These are phyloP conservation scores for Cystobasidiaceae sp. DNA, from an alignment of 1,284 basidiomycete species.

Conservation along the genomic window DNA sequence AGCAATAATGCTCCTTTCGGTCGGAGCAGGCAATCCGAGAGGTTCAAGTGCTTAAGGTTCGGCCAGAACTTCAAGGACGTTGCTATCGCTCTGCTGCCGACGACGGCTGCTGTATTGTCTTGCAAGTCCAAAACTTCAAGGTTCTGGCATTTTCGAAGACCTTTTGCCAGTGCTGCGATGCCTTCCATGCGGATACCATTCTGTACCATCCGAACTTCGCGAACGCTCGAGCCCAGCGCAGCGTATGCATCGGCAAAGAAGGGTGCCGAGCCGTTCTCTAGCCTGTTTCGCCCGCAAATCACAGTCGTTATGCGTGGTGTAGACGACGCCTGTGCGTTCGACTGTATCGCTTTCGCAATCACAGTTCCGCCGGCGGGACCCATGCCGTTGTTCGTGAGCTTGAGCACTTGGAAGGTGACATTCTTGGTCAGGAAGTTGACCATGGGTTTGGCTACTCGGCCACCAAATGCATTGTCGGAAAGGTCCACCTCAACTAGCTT, in stretches of 20 bases:
- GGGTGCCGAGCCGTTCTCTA: conserved; percentile 82
- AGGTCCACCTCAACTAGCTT: conserved; percentile 83
- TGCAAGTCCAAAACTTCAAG: conserved; percentile 83
- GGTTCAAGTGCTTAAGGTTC: conserved; percentile 67
- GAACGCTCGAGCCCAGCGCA: conserved; percentile 66
- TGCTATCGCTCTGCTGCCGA: conserved; percentile 23
- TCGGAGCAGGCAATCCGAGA: conserved; percentile 87
- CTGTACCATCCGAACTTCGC: conserved; percentile 88
- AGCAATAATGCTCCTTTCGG: conserved; percentile 58
- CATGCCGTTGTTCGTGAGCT: conserved; percentile 94
- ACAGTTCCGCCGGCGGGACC: conserved; percentile 84
- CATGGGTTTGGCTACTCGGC: conserved; percentile 89
- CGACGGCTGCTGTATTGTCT: conserved; percentile 85
- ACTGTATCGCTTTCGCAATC: conserved; percentile 67
- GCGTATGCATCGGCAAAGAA: conserved; percentile 84
- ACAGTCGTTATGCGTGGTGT: conserved; percentile 59
- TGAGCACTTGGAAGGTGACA: conserved; percentile 64
- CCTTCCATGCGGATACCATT: conserved; percentile 96
- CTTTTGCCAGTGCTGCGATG: conserved; percentile 71
- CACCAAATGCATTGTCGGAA: conserved; percentile 95
- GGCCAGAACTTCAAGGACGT: conserved; percentile 55
- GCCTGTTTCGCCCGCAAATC: conserved; percentile 88
- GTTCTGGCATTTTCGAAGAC: conserved; percentile 63
- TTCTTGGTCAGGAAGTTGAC: conserved; percentile 62
- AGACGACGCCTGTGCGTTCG: conserved; percentile 56